Percentiles rank a stretch among this genome's conserved stretches.
These are phyloP conservation scores for Trichophyton verrucosum DNA, from an alignment of 2,329 filamentous ascomycete species.

Conservation along the genomic window DNA sequence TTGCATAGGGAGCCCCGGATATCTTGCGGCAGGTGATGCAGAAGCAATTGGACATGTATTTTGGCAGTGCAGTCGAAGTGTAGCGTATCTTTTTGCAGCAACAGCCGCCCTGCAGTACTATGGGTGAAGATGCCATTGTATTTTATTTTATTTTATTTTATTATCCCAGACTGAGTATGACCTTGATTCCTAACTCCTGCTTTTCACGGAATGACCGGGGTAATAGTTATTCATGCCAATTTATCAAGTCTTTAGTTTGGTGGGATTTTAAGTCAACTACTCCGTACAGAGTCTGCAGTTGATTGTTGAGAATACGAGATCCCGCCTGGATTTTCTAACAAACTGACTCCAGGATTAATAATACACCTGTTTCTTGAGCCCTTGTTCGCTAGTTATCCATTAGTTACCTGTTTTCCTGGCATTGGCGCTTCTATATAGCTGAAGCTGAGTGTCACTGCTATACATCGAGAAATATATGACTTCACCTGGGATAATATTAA, in stretches of 20 bases:
- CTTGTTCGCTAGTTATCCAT: too few species aligned
- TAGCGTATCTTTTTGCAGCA: slow-evolving; percentile 35
- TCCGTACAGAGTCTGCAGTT: too few species aligned
- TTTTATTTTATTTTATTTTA: not conserved
- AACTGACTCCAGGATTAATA: too few species aligned
- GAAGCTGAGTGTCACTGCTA: too few species aligned
- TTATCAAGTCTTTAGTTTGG: not conserved
- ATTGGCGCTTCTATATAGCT: too few species aligned
- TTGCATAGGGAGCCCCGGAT: slow-evolving; percentile 35
- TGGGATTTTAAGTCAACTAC: not conserved
- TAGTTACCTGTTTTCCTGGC: too few species aligned
- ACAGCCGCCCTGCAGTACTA: slow-evolving; percentile 31
- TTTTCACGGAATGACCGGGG: not conserved
- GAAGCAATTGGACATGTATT: slow-evolving; percentile 32
- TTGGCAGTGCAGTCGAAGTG: slow-evolving; percentile 26
- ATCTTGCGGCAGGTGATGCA: slow-evolving; percentile 40
- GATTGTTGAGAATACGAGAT: not conserved
- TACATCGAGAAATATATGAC: too few species aligned
- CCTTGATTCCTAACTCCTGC: not conserved
- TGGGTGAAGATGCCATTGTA: not conserved
- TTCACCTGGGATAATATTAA: too few species aligned
- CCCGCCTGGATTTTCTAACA: too few species aligned
- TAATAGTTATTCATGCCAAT: not conserved
- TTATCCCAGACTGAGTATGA: not conserved
- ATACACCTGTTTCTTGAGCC: too few species aligned